phyloP scores from a whole-genome alignment of 345 rosid species.

The Durio zibethinus region DNA sequence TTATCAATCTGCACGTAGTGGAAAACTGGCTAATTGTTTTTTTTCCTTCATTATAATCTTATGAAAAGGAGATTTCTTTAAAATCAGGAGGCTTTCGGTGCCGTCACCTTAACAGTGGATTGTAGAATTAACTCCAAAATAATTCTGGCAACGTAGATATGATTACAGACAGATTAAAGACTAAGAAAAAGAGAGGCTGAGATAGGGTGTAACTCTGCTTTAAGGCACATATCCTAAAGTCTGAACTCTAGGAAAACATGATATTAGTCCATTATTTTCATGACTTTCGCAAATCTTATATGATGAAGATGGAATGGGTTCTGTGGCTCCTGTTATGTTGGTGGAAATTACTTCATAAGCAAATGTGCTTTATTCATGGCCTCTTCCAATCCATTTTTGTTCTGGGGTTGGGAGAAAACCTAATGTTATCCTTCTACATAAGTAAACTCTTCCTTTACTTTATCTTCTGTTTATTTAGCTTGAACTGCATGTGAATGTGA shows the following conservation, averaged over 20 bases:
- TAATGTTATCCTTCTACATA: background rate
- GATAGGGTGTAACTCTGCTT: background rate
- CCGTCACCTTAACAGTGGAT: background rate
- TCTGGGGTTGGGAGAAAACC: background rate
- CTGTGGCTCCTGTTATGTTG: background rate
- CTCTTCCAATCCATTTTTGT: background rate
- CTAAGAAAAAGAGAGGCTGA: background rate
- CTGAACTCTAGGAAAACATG: background rate
- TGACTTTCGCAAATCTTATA: background rate
- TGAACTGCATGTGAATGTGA: background rate
- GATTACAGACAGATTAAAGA: background rate
- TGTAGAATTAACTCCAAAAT: no score
- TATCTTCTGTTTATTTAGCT: background rate
- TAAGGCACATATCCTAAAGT: background rate
- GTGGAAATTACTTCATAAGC: background rate
- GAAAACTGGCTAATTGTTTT: background rate
- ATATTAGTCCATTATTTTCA: background rate
- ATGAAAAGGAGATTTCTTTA: background rate
- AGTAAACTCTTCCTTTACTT: background rate
- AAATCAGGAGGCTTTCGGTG: background rate
- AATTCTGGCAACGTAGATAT: background rate
- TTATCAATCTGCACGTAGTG: background rate
- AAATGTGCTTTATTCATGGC: background rate
- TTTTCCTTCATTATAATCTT: background rate
- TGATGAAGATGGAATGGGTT: background rate